Percentiles rank a stretch among this genome's conserved stretches.
Evolutionary conservation across 352 stramenopile species (phyloP).

Genomic region (Phytophthora tubulina): DNA sequence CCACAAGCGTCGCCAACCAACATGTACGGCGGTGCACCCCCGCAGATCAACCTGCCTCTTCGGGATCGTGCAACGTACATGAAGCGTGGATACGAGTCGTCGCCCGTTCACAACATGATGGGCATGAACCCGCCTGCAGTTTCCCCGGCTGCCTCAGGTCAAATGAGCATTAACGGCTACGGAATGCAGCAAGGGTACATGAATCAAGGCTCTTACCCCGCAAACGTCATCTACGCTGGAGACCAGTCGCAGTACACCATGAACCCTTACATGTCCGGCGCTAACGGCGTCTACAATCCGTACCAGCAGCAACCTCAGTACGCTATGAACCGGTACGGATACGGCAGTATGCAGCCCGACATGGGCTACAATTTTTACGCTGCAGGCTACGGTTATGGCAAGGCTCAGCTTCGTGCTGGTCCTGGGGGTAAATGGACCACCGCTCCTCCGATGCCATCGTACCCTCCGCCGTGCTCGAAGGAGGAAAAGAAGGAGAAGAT

Average conservation of each 20-base stretch:
- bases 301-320: slow-evolving; percentile 62
- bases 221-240: slow-evolving; percentile 50
- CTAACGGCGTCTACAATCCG: slow-evolving; percentile 40
- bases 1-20: slow-evolving; percentile 49
- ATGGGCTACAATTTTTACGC: slow-evolving; percentile 76
- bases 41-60: slow-evolving; percentile 73
- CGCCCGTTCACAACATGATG: slow-evolving; percentile 43
- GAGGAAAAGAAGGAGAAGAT: slow-evolving; percentile 91
- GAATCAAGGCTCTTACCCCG: slow-evolving; percentile 42
- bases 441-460: slow-evolving; percentile 77
- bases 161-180: slow-evolving; percentile 43
- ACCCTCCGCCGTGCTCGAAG: slow-evolving; percentile 77
- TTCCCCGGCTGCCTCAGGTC: slow-evolving; percentile 30
- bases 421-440: slow-evolving; percentile 76
- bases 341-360: slow-evolving; percentile 44
- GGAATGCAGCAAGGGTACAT: slow-evolving; percentile 48
- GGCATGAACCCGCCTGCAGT: slow-evolving; percentile 40
- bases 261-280: slow-evolving; percentile 43
- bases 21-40: slow-evolving; percentile 37
- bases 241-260: slow-evolving; percentile 42
- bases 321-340: slow-evolving; percentile 57
- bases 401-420: slow-evolving; percentile 53
- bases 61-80: slow-evolving; percentile 66
- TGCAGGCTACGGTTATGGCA: slow-evolving; percentile 62
- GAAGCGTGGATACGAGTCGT: slow-evolving; percentile 54